phyloP scores from a whole-genome alignment of 805 yeast species.

The Schizosaccharomyces lindneri region DNA sequence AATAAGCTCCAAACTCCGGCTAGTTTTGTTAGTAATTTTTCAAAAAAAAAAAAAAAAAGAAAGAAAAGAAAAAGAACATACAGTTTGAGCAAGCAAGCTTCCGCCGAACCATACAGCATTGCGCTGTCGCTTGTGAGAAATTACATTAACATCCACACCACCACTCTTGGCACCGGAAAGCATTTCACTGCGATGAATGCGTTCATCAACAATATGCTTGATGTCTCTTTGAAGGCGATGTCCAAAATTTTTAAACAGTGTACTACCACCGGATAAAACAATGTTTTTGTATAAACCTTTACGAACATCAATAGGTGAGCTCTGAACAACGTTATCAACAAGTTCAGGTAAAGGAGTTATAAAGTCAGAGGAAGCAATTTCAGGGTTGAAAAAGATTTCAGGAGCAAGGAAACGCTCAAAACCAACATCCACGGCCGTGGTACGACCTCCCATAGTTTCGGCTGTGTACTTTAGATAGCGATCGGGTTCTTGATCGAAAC shows the following conservation, averaged over 20 bases:
- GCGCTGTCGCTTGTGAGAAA: slow-evolving; percentile 88
- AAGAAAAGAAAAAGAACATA: neutral
- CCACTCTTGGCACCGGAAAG: slow-evolving; percentile 53
- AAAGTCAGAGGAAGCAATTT: slow-evolving; percentile 83
- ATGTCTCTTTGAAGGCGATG: slow-evolving; percentile 91
- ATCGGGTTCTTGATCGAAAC: slow-evolving; percentile 81
- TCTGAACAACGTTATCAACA: slow-evolving; percentile 83
- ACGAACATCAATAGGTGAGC: slow-evolving; percentile 93
- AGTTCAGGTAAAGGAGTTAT: slow-evolving; percentile 89
- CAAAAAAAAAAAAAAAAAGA: neutral
- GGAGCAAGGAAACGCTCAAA: slow-evolving; percentile 96
- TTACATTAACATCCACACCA: slow-evolving; percentile 92
- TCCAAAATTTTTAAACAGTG: slow-evolving; percentile 96
- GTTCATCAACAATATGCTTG: slow-evolving; percentile 61
- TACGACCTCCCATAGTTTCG: slow-evolving; percentile 44
- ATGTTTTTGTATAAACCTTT: slow-evolving; percentile 87
- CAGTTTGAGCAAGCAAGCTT: slow-evolving; percentile 77
- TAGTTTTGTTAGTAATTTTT: slow-evolving; percentile 3
- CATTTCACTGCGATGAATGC: slow-evolving; percentile 61
- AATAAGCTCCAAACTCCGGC: slow-evolving; percentile 77
- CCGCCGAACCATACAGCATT: slow-evolving; percentile 99
- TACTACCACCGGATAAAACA: slow-evolving; percentile 90
- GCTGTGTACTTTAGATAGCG: slow-evolving; percentile 82
- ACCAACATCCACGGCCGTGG: slow-evolving; percentile 67
- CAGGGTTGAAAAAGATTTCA: slow-evolving; percentile 96